Base-by-base conservation (phyloP, 108 stramenopile species). In the Pseudonitzschia pungens region DNA sequence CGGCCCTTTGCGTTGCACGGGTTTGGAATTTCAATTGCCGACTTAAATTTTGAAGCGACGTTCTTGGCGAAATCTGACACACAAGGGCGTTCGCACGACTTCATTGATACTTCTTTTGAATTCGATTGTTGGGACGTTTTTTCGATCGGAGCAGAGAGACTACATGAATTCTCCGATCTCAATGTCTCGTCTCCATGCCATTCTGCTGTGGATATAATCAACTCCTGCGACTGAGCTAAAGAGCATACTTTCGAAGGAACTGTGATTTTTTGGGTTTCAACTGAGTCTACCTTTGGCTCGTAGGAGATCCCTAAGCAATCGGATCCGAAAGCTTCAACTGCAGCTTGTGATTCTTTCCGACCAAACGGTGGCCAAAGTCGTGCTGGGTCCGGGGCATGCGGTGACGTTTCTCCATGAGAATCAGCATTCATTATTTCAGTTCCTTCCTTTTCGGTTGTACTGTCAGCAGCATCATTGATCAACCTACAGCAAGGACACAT, bases 281-380 rank as follows among this genome's bases (percentile, higher is more conserved):
- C 1, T 48, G 18, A 48, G 2, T 48, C 45, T 48, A 12, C 14
- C 3, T 11, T 8, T 14, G 14, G 45, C 18, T 1, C 18, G 45
- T 48, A 14, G 18, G 45, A 77, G 60, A 78, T 82, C 15, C 31
- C 21, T 16, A 31, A 56, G 56, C 77, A 78, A 40, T 71, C 73
- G 54, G 50, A 42, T 24, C 88, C 88, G 4, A 92, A 77, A 20
- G 77, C 81, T 33, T 84, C 84, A 2, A 68, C 40, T 2, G 87
- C 82, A 65, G 80, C 48, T 20, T 74, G 33, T 62, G 84, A 85
- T 12, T 72, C 77, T 27, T 86, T 77, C 29, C 88, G 57, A 28
- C 85, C 86, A 79, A 89, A 88, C 18, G 91, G 91, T 48, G 91
- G 91, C 91, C 91, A 92, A 24, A 92, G 54, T 43, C 78, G 43